Base-by-base conservation (phyloP, 2,329 filamentous ascomycete genomes). In the Paraconiothyrium sp. region DNA sequence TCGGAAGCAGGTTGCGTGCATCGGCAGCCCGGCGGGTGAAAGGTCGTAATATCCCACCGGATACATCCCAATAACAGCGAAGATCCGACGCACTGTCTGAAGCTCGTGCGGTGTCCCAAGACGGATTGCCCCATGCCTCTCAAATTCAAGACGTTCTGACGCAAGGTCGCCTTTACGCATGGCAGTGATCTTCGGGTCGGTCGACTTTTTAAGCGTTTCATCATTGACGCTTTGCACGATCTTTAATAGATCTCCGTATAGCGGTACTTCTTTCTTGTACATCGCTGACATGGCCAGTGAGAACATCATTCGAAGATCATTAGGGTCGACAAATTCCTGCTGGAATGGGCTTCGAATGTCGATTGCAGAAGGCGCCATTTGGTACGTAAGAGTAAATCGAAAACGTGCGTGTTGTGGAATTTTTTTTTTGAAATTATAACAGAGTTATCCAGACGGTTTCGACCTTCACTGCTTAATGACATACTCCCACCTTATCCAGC, bases 41-140 rank as follows among this genome's bases (percentile, higher is more conserved):
- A 86, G 75, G 57, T 86, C 83, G 61, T 86, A 86, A 66, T 86
- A 85, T 0, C 83, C 84, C 0, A 86, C 83, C 0, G 84, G 78
- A 24, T 80, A 67, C 79, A 86, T 82, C 5, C 81, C 83, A 59
- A 86, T 71, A 1, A 85, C 59, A 0, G 75, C 73, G 60, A 86
- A 85, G 32, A 86, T 67, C 9, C 82, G 79, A 1, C 75, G 59
- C 47, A 84, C 78, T 1, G 75, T 82, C 4, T 68, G 65, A 11
- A 85, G 70, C 62, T 86, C 84, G 10, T 78, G 58, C 0, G 76
- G 54, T 0, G 80, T 84, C 3, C 84, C 83, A 0, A 85, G 77
- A 0, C 84, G 77, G 43, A 86, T 84, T 2, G 84, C 84, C 1
- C 83, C 84, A 50, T 85, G 83, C 44, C 77, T 63, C 62, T 80